Evolutionary conservation across 305 asterid genomes (phyloP).

Genomic region (Solanum chacoense): DNA sequence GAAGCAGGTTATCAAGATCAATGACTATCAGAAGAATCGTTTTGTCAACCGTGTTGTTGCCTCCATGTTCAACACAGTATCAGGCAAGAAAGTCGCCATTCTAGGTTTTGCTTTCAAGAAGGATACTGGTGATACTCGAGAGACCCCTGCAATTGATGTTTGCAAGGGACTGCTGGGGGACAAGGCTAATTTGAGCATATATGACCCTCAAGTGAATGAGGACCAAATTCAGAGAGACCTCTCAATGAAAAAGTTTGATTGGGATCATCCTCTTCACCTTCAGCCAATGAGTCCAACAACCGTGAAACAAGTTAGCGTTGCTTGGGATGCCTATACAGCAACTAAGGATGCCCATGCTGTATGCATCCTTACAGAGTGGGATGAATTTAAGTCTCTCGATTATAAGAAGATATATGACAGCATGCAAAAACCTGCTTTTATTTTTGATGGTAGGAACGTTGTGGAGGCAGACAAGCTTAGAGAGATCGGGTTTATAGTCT

Average conservation of each 20-base stretch:
- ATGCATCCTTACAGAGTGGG: slow-evolving; percentile 93
- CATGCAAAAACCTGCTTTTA: slow-evolving; percentile 74
- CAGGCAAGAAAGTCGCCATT: slow-evolving; percentile 64
- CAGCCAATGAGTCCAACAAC: slow-evolving; percentile 85
- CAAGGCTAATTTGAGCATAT: slow-evolving; percentile 69
- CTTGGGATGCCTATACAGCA: slow-evolving; percentile 75
- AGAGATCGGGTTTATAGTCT: slow-evolving; percentile 63
- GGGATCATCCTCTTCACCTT: slow-evolving; percentile 90
- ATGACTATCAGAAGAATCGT: slow-evolving; percentile 66
- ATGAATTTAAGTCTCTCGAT: slow-evolving; percentile 76
- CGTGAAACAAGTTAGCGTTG: slow-evolving; percentile 49
- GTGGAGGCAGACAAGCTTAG: slow-evolving; percentile 47
- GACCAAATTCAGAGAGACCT: slow-evolving; percentile 82
- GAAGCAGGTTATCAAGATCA: slow-evolving; percentile 74
- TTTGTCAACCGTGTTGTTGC: slow-evolving; percentile 64
- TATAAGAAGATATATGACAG: slow-evolving; percentile 59
- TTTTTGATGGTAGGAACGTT: slow-evolving; percentile 60
- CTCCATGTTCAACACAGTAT: slow-evolving; percentile 74
- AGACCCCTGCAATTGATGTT: slow-evolving; percentile 74
- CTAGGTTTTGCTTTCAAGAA: slow-evolving; percentile 73
- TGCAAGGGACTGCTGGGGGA: slow-evolving; percentile 66
- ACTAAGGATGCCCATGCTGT: slow-evolving; percentile 74
- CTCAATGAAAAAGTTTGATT: slow-evolving; percentile 77
- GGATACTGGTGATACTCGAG: slow-evolving; percentile 72
- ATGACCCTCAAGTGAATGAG: slow-evolving; percentile 79